Conservation (phyloP, 2,329 filamentous ascomycete genomes). For the Calycina herbarum region DNA sequence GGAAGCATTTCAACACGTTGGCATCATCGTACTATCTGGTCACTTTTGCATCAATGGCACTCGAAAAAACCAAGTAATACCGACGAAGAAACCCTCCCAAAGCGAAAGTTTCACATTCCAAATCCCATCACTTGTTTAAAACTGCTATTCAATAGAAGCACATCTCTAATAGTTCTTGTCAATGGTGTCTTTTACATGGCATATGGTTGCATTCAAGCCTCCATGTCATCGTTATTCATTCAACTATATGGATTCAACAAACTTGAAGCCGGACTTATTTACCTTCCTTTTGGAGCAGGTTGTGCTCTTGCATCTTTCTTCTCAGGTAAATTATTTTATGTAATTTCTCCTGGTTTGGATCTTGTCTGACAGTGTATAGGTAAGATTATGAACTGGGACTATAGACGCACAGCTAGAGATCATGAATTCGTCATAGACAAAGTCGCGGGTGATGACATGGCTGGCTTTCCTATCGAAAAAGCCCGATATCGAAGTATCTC, state of each 20-base stretch:
- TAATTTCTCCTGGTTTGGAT: not conserved
- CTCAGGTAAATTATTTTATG: not conserved
- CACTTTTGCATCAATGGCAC: not conserved
- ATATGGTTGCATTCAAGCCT: conserved; percentile 48
- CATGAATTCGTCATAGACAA: conserved; percentile 9
- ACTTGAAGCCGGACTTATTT: conserved; percentile 29
- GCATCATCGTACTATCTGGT: conserved; percentile 4
- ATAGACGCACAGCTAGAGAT: conserved; percentile 5
- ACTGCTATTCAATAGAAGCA: conserved; percentile 41
- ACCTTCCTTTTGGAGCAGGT: conserved; percentile 25
- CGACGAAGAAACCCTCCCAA: not conserved
- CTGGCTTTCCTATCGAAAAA: conserved; percentile 18
- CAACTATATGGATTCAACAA: conserved; percentile 46
- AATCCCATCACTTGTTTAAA: conserved; percentile 42
- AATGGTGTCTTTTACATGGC: conserved; percentile 46
- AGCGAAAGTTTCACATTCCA: conserved; percentile 27
- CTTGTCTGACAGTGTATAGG: not conserved
- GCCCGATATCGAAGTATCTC: conserved; percentile 15
- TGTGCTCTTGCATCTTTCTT: conserved; percentile 8
- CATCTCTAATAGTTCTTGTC: conserved; percentile 40
- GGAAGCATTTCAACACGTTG: conserved; percentile 5
- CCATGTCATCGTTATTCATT: conserved; percentile 47
- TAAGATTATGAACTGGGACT: conserved; percentile 16
- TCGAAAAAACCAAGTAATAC: not conserved
- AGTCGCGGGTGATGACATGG: conserved; percentile 7